Conservation (phyloP, 225 moss, liverwort and hornwort species). For the Neckera pumila region DNA sequence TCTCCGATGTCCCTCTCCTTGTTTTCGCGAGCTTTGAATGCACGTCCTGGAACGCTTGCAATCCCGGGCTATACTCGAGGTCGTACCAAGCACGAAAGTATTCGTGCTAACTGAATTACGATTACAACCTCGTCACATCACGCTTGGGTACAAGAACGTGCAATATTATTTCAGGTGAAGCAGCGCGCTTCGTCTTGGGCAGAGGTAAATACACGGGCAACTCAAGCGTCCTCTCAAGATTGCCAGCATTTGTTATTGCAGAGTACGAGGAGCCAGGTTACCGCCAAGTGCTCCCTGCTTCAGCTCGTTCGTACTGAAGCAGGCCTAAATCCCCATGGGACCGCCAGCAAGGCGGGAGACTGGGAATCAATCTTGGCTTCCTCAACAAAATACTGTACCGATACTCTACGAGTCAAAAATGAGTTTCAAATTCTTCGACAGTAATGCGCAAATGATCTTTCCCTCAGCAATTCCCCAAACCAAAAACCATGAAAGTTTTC, state of each 20-base stretch:
- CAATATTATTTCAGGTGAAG: background rate
- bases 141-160: background rate
- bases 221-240: background rate
- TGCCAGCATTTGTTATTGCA: background rate
- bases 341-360: background rate
- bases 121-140: background rate
- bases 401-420: background rate
- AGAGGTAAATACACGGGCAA: constrained; percentile 11
- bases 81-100: background rate
- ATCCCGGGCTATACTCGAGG: background rate
- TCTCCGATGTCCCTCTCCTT: background rate
- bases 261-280: background rate
- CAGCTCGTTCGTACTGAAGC: background rate
- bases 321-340: background rate
- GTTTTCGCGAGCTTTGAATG: background rate
- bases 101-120: background rate
- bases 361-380: background rate
- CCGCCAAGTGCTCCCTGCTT: background rate
- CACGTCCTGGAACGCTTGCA: background rate
- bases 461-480: background rate
- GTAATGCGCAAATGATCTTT: too few species aligned
- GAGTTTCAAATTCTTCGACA: background rate
- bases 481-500: background rate
- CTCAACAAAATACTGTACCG: background rate
- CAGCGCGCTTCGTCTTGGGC: constrained; percentile 5